phyloP scores from a whole-genome alignment of 2,329 filamentous ascomycete genomes.

The Calonectria multiphialidica region DNA sequence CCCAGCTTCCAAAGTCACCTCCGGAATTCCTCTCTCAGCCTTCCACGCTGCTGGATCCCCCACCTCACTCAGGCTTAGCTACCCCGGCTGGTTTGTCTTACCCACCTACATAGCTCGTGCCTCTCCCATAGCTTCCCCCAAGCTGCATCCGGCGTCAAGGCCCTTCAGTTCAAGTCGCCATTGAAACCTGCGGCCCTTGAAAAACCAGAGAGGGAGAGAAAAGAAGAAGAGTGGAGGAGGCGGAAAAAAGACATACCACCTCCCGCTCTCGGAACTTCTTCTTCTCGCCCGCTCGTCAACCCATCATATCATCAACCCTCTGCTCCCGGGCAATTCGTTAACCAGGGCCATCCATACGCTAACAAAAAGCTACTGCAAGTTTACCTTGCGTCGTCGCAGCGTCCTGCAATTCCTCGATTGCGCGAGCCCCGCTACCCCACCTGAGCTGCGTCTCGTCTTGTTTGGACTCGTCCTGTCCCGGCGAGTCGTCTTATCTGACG shows the following conservation, averaged over 20 bases:
- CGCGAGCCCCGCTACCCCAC: conserved; percentile 43
- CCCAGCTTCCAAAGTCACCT: background rate
- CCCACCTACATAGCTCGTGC: conserved; percentile 9
- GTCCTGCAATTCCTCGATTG: conserved; percentile 20
- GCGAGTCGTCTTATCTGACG: conserved; percentile 44
- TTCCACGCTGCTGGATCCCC: conserved; percentile 18
- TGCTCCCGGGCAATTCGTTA: background rate
- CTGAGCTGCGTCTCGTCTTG: conserved; percentile 38
- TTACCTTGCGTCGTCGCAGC: conserved; percentile 34
- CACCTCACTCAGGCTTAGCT: background rate
- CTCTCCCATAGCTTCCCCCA: conserved; percentile 1
- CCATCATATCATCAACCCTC: background rate
- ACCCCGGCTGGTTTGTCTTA: conserved; percentile 17
- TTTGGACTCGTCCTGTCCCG: conserved; percentile 26
- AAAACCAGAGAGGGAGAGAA: no score
- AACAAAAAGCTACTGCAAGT: conserved; percentile 38
- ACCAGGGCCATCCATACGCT: conserved; percentile 19
- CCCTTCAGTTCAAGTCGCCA: background rate
- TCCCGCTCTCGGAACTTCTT: background rate
- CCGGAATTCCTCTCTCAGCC: background rate
- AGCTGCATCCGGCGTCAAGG: conserved; percentile 17
- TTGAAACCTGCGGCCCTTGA: background rate
- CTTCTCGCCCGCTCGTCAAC: background rate
- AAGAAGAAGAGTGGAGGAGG: background rate
- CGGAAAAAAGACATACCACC: background rate